Evolutionary conservation across 2,329 filamentous ascomycete species (phyloP), one percentile per base, ranked within the genome.

Genomic region (Pezicula neosporulosa): DNA sequence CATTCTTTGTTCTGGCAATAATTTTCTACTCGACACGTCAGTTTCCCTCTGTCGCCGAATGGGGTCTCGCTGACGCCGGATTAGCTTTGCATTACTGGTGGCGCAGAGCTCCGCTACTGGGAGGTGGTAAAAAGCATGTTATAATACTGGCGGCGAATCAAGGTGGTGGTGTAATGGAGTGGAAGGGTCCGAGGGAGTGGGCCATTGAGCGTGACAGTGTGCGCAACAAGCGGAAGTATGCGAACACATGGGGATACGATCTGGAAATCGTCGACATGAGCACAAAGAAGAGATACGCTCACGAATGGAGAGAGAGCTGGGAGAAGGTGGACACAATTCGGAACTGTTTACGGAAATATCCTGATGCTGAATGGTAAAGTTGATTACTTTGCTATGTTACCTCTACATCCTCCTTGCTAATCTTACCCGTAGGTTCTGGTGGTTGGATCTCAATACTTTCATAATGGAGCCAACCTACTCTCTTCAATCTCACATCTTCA

Each of bases 241-340:
- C 85, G 2, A 78, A 82, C 33, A 81, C 80, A 67, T 97, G 94
- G 92, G 94, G 94, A 13, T 97, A 99, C 68, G 88, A 97, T 56
- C 76, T 99, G 52, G 94, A 99, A 69, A 87, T 97, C 66, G 90
- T 96, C 60, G 95, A 99, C 69, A 96, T 99, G 92, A 93, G 91
- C 74, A 96, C 92, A 49, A 96, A 97, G 80, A 97, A 97, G 74
- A 85, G 92, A 59, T 99, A 99, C 68, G 93, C 94, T 27, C 94
- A 99, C 72, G 94, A 99, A 72, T 99, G 94, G 94, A 83, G 94
- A 64, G 94, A 99, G 72, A 95, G 93, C 69, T 99, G 94, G 94
- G 94, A 99, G 72, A 99, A 97, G 77, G 92, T 97, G 55, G 94
- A 99, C 68, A 90, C 90, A 39, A 84, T 99, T 63, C 85, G 93